phyloP scores from a whole-genome alignment of 192 early-diverging fungal species.

The Podila epigama region DNA sequence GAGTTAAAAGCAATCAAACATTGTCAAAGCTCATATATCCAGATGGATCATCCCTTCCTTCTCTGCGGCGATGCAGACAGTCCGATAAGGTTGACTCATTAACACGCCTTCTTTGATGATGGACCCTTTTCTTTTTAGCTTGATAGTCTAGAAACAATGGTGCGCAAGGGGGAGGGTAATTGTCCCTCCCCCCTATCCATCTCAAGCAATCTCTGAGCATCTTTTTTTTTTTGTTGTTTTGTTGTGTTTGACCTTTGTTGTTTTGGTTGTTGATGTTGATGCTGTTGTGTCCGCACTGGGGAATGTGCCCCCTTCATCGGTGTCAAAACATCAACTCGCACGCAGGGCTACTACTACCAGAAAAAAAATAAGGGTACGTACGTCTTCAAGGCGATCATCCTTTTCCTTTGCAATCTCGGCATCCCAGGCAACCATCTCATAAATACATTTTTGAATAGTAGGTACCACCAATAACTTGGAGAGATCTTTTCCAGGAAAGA shows the following conservation, averaged over 20 bases:
- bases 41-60: background rate
- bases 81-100: conserved; percentile 1
- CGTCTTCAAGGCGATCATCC: conserved; percentile 77
- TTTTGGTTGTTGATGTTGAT: background rate
- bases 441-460: conserved; percentile 75
- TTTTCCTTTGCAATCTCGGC: conserved; percentile 78
- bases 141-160: no score
- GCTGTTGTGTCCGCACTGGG: background rate
- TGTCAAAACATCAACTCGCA: background rate
- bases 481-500: conserved; percentile 69
- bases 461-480: conserved; percentile 77
- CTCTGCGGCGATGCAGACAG: no score
- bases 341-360: no score
- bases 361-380: conserved; percentile 52
- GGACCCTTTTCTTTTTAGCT: no score
- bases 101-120: no score
- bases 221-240: background rate
- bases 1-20: background rate
- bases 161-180: no score
- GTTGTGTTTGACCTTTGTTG: no score
- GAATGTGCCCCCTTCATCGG: background rate
- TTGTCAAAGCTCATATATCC: background rate
- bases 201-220: no score
- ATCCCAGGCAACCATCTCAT: conserved; percentile 82
- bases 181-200: no score